phyloP scores from a whole-genome alignment of 441 rosid genomes.

The Rhodomyrtus psidioides region DNA sequence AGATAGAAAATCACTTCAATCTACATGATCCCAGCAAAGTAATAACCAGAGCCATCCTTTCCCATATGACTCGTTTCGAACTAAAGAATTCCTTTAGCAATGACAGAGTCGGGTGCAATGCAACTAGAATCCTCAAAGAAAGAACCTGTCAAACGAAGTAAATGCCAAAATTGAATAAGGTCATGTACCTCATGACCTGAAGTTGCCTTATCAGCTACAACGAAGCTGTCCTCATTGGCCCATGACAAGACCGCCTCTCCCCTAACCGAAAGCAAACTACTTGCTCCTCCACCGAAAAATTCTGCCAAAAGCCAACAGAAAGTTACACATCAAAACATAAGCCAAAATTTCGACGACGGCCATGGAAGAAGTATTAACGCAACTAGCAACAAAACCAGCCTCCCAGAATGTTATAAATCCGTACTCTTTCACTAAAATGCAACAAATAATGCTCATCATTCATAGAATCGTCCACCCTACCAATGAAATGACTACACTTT shows the following conservation, averaged over 20 bases:
- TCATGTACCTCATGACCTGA: conserved; percentile 47
- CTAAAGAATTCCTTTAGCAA: not conserved
- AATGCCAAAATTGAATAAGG: not conserved
- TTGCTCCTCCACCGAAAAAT: conserved; percentile 33
- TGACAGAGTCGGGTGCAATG: not conserved
- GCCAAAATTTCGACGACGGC: not conserved
- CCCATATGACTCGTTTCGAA: not conserved
- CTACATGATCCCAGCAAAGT: not conserved
- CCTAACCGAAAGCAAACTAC: conserved; percentile 57
- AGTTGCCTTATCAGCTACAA: conserved; percentile 45
- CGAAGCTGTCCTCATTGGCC: conserved; percentile 58
- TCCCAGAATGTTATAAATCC: not conserved
- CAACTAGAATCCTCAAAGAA: not conserved
- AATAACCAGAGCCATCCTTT: not conserved
- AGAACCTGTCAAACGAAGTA: not conserved
- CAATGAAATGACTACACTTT: not conserved
- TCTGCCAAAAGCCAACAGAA: conserved; percentile 22
- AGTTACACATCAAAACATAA: not conserved
- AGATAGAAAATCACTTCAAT: not conserved
- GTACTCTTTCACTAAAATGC: not conserved
- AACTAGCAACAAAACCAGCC: not conserved
- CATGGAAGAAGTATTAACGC: not conserved
- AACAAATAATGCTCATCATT: not conserved
- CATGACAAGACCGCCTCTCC: conserved; percentile 67
- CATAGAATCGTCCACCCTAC: not conserved